Evolutionary conservation across 2,329 filamentous ascomycete genomes (phyloP).

Genomic region (Fusarium tanahbumbuense): DNA sequence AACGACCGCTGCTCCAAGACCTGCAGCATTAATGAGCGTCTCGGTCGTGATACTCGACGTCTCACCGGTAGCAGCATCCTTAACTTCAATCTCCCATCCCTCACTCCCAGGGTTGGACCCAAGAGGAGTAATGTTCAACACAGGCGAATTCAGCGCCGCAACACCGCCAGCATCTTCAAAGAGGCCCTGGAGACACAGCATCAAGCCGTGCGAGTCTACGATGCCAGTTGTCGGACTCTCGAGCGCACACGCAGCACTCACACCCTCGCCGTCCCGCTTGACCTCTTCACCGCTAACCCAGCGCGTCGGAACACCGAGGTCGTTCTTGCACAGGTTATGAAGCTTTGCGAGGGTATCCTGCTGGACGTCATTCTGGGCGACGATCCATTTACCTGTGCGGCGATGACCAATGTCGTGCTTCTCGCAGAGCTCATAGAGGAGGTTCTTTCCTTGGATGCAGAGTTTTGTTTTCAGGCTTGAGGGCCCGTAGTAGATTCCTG

Average conservation of each 20-base stretch:
- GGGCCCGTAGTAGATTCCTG: conserved; percentile 88
- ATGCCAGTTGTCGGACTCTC: conserved; percentile 90
- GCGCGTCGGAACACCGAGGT: conserved; percentile 72
- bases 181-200: conserved; percentile 81
- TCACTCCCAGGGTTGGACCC: conserved; percentile 56
- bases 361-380: conserved; percentile 83
- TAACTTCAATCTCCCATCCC: conserved; percentile 77
- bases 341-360: conserved; percentile 69
- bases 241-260: conserved; percentile 75
- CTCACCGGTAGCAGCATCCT: conserved; percentile 60
- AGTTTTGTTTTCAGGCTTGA: conserved; percentile 83
- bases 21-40: conserved; percentile 86
- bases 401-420: conserved; percentile 74
- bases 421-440: conserved; percentile 83
- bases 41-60: conserved; percentile 74
- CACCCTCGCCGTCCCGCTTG: conserved; percentile 74
- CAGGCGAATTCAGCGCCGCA: conserved; percentile 74
- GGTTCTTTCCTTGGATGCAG: conserved; percentile 79
- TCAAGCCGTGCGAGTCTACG: conserved; percentile 85
- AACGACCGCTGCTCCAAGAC: conserved; percentile 78
- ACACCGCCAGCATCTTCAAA: conserved; percentile 83
- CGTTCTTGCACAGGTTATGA: conserved; percentile 56
- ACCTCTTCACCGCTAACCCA: conserved; percentile 76
- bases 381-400: conserved; percentile 92
- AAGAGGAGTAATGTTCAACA: conserved; percentile 69